Percentiles rank a stretch among this genome's conserved stretches.
phyloP scores from a whole-genome alignment of 352 stramenopile genomes.

The Phytophthora ohioensis region DNA sequence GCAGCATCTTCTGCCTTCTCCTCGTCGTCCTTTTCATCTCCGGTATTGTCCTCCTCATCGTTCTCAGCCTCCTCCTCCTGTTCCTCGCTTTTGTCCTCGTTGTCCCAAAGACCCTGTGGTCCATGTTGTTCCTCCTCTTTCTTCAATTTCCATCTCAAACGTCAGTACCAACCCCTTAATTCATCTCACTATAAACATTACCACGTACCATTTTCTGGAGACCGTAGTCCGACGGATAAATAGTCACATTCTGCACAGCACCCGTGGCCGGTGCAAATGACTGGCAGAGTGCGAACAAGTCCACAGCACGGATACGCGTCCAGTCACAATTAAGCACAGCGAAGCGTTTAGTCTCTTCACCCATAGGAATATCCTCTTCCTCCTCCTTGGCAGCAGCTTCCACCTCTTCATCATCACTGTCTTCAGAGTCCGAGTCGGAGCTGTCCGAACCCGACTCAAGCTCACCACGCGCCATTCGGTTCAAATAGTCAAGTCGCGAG shows the following conservation, averaged over 20 bases:
- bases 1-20: constrained; percentile 30
- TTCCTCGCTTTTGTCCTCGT: constrained; percentile 51
- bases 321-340: constrained; percentile 98
- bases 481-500: constrained; percentile 86
- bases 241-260: constrained; percentile 91
- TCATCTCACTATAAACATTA: not conserved
- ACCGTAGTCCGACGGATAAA: constrained; percentile 97
- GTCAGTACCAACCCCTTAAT: constrained; percentile 8
- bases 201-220: constrained; percentile 91
- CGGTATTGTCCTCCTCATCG: constrained; percentile 14
- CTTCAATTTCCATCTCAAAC: constrained; percentile 35
- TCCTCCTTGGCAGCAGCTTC: constrained; percentile 54
- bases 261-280: constrained; percentile 94
- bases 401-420: constrained; percentile 53
- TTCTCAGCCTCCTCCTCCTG: constrained; percentile 31
- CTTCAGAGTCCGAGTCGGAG: constrained; percentile 65
- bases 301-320: constrained; percentile 94
- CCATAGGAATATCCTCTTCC: constrained; percentile 83
- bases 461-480: constrained; percentile 87
- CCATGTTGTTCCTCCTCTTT: constrained; percentile 85
- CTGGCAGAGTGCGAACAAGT: constrained; percentile 95
- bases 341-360: constrained; percentile 90
- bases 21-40: constrained; percentile 36
- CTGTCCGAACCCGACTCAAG: constrained; percentile 59
- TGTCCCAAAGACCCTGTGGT: constrained; percentile 68